Evolutionary conservation across 768 basidiomycete species (phyloP).

Genomic region (Mrakia frigida): DNA sequence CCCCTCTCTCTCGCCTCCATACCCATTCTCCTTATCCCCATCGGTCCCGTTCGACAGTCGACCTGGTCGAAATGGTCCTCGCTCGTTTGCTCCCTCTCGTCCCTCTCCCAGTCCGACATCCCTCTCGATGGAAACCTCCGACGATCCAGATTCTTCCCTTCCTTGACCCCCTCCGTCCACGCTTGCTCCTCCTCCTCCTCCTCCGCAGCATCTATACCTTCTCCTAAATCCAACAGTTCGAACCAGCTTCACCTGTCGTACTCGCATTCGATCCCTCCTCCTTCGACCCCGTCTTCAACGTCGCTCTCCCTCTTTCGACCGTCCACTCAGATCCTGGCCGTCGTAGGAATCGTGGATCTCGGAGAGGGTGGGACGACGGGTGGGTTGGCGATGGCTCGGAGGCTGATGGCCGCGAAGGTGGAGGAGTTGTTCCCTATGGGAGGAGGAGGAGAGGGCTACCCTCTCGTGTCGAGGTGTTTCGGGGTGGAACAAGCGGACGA

Average conservation of each 20-base stretch:
- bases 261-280: conserved; percentile 56
- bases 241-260: conserved; percentile 66
- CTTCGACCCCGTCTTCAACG: conserved; percentile 47
- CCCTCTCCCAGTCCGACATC: conserved; percentile 73
- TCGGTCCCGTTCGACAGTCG: conserved; percentile 65
- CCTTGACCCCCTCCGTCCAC: background rate
- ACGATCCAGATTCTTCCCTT: conserved; percentile 23
- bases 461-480: conserved; percentile 34
- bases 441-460: conserved; percentile 22
- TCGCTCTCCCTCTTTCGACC: conserved; percentile 58
- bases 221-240: conserved; percentile 22
- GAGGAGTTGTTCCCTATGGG: conserved; percentile 58
- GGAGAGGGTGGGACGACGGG: conserved; percentile 17
- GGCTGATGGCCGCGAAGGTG: conserved; percentile 56
- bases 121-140: conserved; percentile 54
- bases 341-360: conserved; percentile 76
- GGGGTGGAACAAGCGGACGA: conserved; percentile 34
- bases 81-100: conserved; percentile 65
- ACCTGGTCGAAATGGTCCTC: conserved; percentile 68
- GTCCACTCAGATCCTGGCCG: conserved; percentile 70
- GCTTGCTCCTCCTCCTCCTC: background rate
- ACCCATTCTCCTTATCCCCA: conserved; percentile 76
- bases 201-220: background rate
- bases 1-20: conserved; percentile 69
- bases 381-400: conserved; percentile 44